Evolutionary conservation across 2,329 filamentous ascomycete species (phyloP), one percentile per base, ranked within the genome.

Genomic region (Neopestalotiopsis clavispora): DNA sequence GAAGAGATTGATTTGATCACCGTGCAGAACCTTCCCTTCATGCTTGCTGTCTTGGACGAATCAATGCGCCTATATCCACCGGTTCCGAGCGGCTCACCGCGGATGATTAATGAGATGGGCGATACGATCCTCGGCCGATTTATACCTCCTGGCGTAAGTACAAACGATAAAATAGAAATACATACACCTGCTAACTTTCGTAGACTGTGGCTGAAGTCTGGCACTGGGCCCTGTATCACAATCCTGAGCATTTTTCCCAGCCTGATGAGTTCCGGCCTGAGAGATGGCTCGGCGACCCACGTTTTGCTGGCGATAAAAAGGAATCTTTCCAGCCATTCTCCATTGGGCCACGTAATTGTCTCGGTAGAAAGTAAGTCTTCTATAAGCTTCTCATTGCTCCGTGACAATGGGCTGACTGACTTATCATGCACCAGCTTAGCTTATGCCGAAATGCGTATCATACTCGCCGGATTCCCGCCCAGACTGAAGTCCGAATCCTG

Each of bases 261-360:
- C n/a, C 38, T 4, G 30, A 49, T 4, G 10, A 49, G 38, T 65
- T 65, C 40, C 23, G 9, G 12, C 62, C 62, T 17, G 62, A 65
- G 23, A 10, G 62, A 52, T 65, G 62, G 62, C n/a, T 65, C 6
- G 66, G 68, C n/a, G 45, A 56, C 13, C 45, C 49, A 7, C 30
- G n/a, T 14, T 23, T 56, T 30, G 4, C 32, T 10, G 9, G 64
- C 70, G 32, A 69, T 28, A 32, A 14, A 14, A 40, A 57, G 4
- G 70, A 71, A 2, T 67, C 65, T 1, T 70, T 57, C 28, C 71
- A 73, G n/a, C 72, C 72, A 0, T 70, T 49, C 30, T 60, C 14
- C 13, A 67, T 70, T 64, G 67, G 67, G 9, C 67, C 61, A 9
- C 40, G 65, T 7, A 67, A 62, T 10, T 70, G 69, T 28, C 49